A percentile compares a stretch with the other conserved stretches of the same genome.
Conservation (phyloP, 257 asterid species). For the Vinca minor region DNA sequence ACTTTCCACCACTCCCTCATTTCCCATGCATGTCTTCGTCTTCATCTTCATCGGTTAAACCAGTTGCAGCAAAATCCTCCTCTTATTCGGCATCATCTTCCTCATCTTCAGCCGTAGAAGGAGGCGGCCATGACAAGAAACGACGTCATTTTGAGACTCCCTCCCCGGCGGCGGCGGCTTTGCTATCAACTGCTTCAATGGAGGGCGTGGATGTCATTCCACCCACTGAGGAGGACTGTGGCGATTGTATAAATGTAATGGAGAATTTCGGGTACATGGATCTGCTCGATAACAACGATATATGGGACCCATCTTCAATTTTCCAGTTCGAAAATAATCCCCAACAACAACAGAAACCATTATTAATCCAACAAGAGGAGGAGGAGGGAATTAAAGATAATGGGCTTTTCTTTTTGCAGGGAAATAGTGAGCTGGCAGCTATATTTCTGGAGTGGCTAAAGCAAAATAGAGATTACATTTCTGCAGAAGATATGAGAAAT, state of each 20-base stretch:
- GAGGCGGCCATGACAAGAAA: conserved; percentile 3
- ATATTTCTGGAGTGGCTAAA: conserved; percentile 83
- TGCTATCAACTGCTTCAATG: conserved; percentile 47
- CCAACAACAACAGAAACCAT: no score
- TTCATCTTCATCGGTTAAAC: conserved; percentile 31
- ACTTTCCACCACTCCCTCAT: conserved; percentile 63
- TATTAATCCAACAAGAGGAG: neutral
- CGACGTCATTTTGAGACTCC: neutral
- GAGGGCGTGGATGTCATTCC: conserved; percentile 30
- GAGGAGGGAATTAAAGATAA: conserved; percentile 9
- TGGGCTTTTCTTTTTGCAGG: conserved; percentile 35
- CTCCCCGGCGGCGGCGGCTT: conserved; percentile 14
- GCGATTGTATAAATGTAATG: conserved; percentile 47
- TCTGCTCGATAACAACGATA: conserved; percentile 48
- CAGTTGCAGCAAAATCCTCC: conserved; percentile 19
- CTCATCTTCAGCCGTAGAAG: conserved; percentile 29
- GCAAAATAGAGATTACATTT: conserved; percentile 61
- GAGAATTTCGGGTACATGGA: conserved; percentile 70
- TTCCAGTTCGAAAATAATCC: conserved; percentile 36
- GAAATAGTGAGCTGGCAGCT: conserved; percentile 49
- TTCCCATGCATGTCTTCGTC: conserved; percentile 94
- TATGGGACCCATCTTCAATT: conserved; percentile 66
- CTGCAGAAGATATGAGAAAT: conserved; percentile 76
- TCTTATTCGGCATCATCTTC: conserved; percentile 40
- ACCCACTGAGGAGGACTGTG: conserved; percentile 16